A percentile compares a stretch with the other conserved stretches of the same genome.
Evolutionary conservation across 2,329 filamentous ascomycete genomes (phyloP).

Genomic region (Hortaea sp.): DNA sequence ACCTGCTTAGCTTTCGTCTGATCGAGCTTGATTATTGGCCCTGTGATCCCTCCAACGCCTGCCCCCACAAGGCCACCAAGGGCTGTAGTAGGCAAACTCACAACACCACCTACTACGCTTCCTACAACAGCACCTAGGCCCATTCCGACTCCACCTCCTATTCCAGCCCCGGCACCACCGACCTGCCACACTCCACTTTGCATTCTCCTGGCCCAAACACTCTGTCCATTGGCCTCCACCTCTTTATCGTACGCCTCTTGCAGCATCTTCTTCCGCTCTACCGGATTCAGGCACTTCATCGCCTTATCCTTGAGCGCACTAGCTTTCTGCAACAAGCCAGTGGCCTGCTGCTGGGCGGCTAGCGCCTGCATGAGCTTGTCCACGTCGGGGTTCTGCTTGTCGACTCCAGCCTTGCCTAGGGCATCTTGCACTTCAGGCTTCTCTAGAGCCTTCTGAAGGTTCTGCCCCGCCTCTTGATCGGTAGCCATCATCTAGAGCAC

Average conservation of each 20-base stretch:
- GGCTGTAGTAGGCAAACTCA: conserved; percentile 30
- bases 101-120: conserved; percentile 30
- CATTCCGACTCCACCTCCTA: conserved; percentile 31
- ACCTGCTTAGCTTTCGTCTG: conserved; percentile 13
- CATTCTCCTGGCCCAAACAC: conserved; percentile 19
- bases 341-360: conserved; percentile 13
- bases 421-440: background rate
- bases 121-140: conserved; percentile 34
- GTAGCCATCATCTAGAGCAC: background rate
- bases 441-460: background rate
- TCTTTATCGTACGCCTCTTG: conserved; percentile 24
- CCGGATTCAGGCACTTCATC: conserved; percentile 9
- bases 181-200: conserved; percentile 31
- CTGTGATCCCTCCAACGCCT: conserved; percentile 32
- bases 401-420: background rate
- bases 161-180: conserved; percentile 31
- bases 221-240: conserved; percentile 20
- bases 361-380: conserved; percentile 15
- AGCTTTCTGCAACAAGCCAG: conserved; percentile 12
- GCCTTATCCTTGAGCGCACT: conserved; percentile 7
- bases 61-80: conserved; percentile 31
- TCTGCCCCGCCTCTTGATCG: background rate
- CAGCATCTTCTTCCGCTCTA: conserved; percentile 18
- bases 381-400: conserved; percentile 4
- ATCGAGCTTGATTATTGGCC: conserved; percentile 33